Percentiles rank a stretch among this genome's conserved stretches.
These are phyloP conservation scores for Cryptosporidium baileyi DNA, from an alignment of 169 alveolate genomes.

Conservation along the genomic window DNA sequence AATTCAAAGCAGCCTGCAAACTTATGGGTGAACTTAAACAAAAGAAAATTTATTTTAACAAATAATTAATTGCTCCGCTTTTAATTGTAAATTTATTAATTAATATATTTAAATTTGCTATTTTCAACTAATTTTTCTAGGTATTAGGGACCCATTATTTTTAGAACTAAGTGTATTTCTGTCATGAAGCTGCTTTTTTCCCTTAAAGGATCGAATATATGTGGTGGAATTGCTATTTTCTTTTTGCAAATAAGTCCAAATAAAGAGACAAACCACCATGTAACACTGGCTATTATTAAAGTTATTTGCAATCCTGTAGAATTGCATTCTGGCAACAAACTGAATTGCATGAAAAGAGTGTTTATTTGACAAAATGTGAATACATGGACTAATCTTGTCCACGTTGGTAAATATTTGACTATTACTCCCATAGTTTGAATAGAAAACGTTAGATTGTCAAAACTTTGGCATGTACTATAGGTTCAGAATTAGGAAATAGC, in stretches of 20 bases:
- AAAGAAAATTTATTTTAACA: not conserved
- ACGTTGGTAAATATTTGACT: conserved; percentile 72
- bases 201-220: conserved; percentile 58
- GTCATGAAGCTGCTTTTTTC: conserved; percentile 48
- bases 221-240: conserved; percentile 61
- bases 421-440: conserved; percentile 69
- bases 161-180: conserved; percentile 51
- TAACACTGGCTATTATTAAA: conserved; percentile 26
- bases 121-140: not conserved
- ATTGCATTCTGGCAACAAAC: conserved; percentile 75
- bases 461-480: conserved; percentile 19
- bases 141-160: conserved; percentile 59
- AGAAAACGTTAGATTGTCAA: conserved; percentile 67
- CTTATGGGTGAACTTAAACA: conserved; percentile 36
- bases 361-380: conserved; percentile 72
- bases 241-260: conserved; percentile 43
- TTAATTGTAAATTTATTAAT: not conserved
- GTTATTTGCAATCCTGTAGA: conserved; percentile 58
- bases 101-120: not conserved
- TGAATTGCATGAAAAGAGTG: conserved; percentile 64
- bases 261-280: conserved; percentile 58
- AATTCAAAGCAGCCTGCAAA: conserved; percentile 62
- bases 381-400: conserved; percentile 72
- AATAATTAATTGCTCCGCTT: not conserved
- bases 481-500: not conserved